A percentile compares a stretch with the other conserved stretches of the same genome.
Conservation (phyloP, 495 filamentous ascomycete genomes). For the Aspergillus nanangensis region DNA sequence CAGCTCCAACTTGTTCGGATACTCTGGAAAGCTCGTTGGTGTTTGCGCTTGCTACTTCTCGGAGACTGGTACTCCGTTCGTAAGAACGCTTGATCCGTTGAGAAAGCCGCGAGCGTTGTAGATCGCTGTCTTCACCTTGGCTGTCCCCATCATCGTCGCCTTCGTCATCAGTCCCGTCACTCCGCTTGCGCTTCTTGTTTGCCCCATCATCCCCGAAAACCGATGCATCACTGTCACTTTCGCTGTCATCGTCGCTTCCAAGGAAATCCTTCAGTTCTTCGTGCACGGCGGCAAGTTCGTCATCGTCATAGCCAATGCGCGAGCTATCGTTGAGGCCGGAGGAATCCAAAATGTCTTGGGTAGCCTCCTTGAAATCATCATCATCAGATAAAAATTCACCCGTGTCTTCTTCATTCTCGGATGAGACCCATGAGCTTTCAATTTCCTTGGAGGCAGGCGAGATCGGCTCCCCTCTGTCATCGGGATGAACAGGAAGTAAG, state of each 20-base stretch:
- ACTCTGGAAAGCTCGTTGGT: neutral
- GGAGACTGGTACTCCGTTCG: constrained; percentile 41
- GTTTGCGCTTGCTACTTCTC: constrained; percentile 40
- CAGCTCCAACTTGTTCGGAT: neutral
- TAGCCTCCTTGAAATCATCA: constrained; percentile 29
- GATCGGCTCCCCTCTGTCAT: constrained; percentile 47
- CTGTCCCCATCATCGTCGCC: constrained; percentile 28
- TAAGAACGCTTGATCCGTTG: constrained; percentile 49
- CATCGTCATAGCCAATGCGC: constrained; percentile 37
- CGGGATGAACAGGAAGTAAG: constrained; percentile 58
- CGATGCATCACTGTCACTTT: constrained; percentile 38
- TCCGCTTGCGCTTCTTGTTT: constrained; percentile 40
- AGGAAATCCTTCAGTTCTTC: constrained; percentile 78
- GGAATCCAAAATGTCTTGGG: constrained; percentile 41
- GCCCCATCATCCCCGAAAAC: constrained; percentile 25
- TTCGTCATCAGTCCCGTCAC: constrained; percentile 25
- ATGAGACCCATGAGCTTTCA: constrained; percentile 38
- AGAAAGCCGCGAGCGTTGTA: constrained; percentile 34
- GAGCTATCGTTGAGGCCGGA: constrained; percentile 28
- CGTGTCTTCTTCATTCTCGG: constrained; percentile 35
- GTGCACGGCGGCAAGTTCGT: constrained; percentile 51
- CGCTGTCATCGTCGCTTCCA: constrained; percentile 59
- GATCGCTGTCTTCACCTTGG: constrained; percentile 30
- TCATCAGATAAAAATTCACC: constrained; percentile 36
- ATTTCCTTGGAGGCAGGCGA: constrained; percentile 29